Evolutionary conservation across 106 monocot species (phyloP), one percentile per base, ranked within the genome.

Genomic region (Xerophyta viscosa): DNA sequence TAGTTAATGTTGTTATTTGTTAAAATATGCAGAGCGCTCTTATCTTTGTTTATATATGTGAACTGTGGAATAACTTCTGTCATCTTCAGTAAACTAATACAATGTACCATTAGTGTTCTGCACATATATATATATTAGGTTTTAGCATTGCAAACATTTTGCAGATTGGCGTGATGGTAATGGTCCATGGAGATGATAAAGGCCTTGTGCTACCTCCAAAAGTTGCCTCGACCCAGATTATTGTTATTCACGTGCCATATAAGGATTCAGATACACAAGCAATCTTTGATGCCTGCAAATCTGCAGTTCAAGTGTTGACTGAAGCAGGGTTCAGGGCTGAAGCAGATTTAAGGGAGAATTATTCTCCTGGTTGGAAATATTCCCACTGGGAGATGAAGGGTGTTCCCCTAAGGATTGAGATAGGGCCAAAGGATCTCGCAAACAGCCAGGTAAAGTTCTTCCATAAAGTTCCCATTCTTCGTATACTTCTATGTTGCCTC

Each of bases 311-410:
- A 22, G 59, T 62, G 44, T 62, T 96, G 50, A 52, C 24, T 29
- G 37, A 66, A 50, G 81, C 81, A 30, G 88, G 94, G 24, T 70
- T 96, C 60, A 74, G 75, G 37, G 78, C 78, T 50, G 85, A 98
- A 41, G 60, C 48, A 15, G 96, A 98, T 61, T 51, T 77, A 37
- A 74, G 96, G 51, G 96, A 98, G 3, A 98, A 89, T 46, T 98
- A 98, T 54, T 98, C 89, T 7, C 85, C 85, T 67, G 96, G 89
- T 50, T 98, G 96, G 96, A 98, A 98, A 63, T 98, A 89, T 55
- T 89, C 89, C 27, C 61, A 98, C 41, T 98, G 89, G 89, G 96
- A 98, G 71, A 58, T 89, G 73, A 98, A 89, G 60, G 96, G 85
- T 8, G 82, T 98, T 31, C 85, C 89, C 13, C 53, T 98, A 53